Evolutionary conservation across 768 basidiomycete genomes (phyloP), one percentile per base, ranked within the genome.

Genomic region (Leucogyrophana mollusca): DNA sequence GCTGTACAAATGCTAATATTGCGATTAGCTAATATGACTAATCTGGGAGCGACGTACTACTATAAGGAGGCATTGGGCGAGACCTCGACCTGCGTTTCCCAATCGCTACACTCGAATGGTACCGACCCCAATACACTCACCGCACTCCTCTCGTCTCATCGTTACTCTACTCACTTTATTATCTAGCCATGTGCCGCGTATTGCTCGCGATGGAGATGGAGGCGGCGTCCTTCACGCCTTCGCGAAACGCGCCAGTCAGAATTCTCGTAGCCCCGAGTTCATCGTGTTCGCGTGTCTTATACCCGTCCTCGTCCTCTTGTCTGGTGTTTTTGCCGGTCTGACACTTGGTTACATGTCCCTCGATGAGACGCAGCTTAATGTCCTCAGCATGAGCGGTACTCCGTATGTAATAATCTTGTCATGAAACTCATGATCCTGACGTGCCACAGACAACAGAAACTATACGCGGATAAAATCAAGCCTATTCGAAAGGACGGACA

Each of bases 281-380:
- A 61, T 75, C 55, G 59, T 69, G 47, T 72, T 71, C 49, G 72
- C 71, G 7, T 64, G 67, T 57, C 83, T 94, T 67, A 92, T 94
- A 35, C 92, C 92, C 43, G 60, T 92, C 25, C 83, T 93, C 56
- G 92, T 94, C 43, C 61, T 91, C 39, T 59, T 87, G 52, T 92
- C 87, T 48, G 91, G 91, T 61, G 56, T 92, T 48, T 93, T 94
- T 79, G 91, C 91, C 76, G 89, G 93, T 66, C 73, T 94, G 54
- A 94, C 93, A 47, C 72, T 94, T 37, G 92, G 92, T 25, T 94
- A 91, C 65, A 93, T 94, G 87, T 88, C 85, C 55, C 76, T 94
- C 63, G 92, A 95, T 67, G 88, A 88, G 65, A 94, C 92, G 33
- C 91, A 94, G 73, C 78, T 95, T 34, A 85, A 87, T 59, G 93